Evolutionary conservation across 176 grass and related monocot species (phyloP).

Genomic region (Areca catechu): DNA sequence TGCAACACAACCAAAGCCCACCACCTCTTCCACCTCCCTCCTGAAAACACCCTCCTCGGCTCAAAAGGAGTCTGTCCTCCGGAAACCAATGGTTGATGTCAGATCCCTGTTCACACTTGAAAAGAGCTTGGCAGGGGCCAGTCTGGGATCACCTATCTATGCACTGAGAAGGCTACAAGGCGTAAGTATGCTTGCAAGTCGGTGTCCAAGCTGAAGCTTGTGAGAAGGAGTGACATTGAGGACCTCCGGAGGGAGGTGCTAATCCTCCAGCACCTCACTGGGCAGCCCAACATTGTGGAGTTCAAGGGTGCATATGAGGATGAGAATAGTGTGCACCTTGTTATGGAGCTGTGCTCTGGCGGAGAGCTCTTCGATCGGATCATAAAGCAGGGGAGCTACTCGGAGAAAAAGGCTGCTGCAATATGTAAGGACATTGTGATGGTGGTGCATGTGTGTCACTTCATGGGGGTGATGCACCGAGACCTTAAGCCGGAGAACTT

Average conservation of each 20-base stretch:
- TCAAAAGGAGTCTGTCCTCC: conserved; percentile 23
- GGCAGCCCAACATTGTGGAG: conserved; percentile 77
- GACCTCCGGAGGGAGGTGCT: conserved; percentile 75
- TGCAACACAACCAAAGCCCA: not conserved
- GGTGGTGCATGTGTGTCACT: conserved; percentile 79
- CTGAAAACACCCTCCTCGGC: not conserved
- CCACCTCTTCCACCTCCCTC: conserved; percentile 2
- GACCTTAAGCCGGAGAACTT: conserved; percentile 96
- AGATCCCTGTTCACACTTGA: conserved; percentile 39
- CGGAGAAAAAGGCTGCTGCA: conserved; percentile 54
- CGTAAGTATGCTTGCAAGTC: conserved; percentile 80
- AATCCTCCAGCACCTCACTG: conserved; percentile 90
- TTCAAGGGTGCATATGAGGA: conserved; percentile 74
- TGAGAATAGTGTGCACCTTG: conserved; percentile 44
- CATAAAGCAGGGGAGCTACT: conserved; percentile 48
- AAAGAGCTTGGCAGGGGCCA: conserved; percentile 66
- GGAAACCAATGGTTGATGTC: conserved; percentile 50
- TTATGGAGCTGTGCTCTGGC: conserved; percentile 88
- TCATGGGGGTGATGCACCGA: conserved; percentile 90
- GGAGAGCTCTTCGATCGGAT: conserved; percentile 93
- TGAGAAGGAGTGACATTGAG: conserved; percentile 43
- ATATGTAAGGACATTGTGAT: conserved; percentile 53
- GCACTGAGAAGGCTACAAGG: conserved; percentile 51
- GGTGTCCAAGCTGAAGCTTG: conserved; percentile 74
- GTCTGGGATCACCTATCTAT: conserved; percentile 80